These are phyloP conservation scores for Kodamaea alishanica DNA, from an alignment of 1,139 yeast species.

Conservation along the genomic window DNA sequence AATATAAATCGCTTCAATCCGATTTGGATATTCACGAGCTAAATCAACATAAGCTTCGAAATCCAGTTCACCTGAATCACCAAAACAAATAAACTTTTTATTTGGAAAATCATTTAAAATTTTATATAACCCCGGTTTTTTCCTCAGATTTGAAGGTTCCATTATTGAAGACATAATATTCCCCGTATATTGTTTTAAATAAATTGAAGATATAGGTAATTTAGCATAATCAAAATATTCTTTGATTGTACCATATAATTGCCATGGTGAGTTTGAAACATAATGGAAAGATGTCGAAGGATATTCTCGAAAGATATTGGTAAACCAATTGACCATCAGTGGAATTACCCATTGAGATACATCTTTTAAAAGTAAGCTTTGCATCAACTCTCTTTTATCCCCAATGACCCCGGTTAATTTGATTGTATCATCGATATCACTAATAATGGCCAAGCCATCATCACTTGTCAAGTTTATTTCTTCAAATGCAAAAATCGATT, in stretches of 20 bases:
- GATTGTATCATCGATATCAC: slow-evolving; percentile 94
- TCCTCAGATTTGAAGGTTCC: slow-evolving; percentile 84
- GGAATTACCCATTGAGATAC: slow-evolving; percentile 66
- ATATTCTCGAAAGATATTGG: slow-evolving; percentile 29
- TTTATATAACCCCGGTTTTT: slow-evolving; percentile 58
- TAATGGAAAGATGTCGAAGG: slow-evolving; percentile 67
- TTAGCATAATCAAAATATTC: slow-evolving; percentile 53
- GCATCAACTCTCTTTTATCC: slow-evolving; percentile 76
- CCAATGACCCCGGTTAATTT: slow-evolving; percentile 87
- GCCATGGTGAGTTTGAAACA: slow-evolving; percentile 96
- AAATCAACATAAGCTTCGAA: slow-evolving; percentile 83
- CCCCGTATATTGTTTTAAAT: slow-evolving; percentile 83
- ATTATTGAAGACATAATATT: slow-evolving; percentile 72
- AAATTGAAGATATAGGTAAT: slow-evolving; percentile 76
- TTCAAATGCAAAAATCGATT: slow-evolving; percentile 44
- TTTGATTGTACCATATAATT: slow-evolving; percentile 62
- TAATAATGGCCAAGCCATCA: slow-evolving; percentile 67
- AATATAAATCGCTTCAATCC: slow-evolving; percentile 71
- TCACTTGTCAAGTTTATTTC: slow-evolving; percentile 41
- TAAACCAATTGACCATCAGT: slow-evolving; percentile 71
- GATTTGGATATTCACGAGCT: slow-evolving; percentile 58
- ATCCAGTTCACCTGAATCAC: slow-evolving; percentile 96
- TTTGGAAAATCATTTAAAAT: slow-evolving; percentile 74
- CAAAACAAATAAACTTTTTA: slow-evolving; percentile 76
- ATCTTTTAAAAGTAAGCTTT: slow-evolving; percentile 69